These are phyloP conservation scores for Salinomyces thailandicus DNA, from an alignment of 2,329 filamentous ascomycete species.

Conservation along the genomic window DNA sequence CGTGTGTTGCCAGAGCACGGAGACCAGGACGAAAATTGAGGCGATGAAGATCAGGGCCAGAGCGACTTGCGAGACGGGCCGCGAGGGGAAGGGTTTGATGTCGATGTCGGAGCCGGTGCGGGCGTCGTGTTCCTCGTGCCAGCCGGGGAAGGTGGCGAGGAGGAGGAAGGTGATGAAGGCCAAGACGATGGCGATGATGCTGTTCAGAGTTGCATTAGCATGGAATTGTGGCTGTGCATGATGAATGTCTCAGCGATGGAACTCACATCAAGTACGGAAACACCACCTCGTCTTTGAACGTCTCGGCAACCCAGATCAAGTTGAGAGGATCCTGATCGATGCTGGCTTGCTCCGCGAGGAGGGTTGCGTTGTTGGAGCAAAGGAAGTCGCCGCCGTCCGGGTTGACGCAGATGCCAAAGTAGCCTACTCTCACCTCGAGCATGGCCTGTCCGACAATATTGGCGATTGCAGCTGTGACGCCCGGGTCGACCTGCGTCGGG, in stretches of 20 bases:
- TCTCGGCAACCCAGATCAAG: constrained; percentile 89
- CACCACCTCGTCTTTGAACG: constrained; percentile 97
- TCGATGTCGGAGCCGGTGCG: constrained; percentile 70
- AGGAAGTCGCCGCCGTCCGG: constrained; percentile 83
- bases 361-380: constrained; percentile 94
- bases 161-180: constrained; percentile 93
- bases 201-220: constrained; percentile 27
- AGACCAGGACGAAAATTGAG: constrained; percentile 55
- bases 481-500: constrained; percentile 82
- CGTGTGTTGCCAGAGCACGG: constrained; percentile 81
- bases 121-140: constrained; percentile 82
- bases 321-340: constrained; percentile 94
- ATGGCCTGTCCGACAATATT: constrained; percentile 80
- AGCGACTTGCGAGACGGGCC: constrained; percentile 84
- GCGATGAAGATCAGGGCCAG: constrained; percentile 78
- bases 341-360: constrained; percentile 76
- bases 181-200: constrained; percentile 95
- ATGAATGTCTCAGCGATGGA: not conserved
- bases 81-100: constrained; percentile 86
- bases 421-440: constrained; percentile 86
- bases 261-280: constrained; percentile 90
- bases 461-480: constrained; percentile 70
- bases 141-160: constrained; percentile 91
- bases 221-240: constrained; percentile 2
- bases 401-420: constrained; percentile 95